phyloP scores from a whole-genome alignment of 2,329 filamentous ascomycete genomes.

The Claviceps paspali region DNA sequence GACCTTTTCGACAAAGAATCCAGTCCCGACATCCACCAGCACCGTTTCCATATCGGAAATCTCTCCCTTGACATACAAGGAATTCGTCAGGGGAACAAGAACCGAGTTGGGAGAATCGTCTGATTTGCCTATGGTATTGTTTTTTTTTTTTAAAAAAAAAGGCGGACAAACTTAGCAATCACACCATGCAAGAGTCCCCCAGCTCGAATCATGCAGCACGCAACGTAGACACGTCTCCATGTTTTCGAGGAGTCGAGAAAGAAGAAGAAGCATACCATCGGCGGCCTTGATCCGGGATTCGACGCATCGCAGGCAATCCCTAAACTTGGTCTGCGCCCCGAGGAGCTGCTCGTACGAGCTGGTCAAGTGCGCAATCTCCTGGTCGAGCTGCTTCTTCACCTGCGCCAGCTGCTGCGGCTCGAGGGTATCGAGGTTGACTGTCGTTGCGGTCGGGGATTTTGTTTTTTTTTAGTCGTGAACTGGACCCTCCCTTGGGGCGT shows the following conservation, averaged over 20 bases:
- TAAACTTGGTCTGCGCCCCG: constrained; percentile 80
- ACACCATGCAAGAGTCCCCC: too few species aligned
- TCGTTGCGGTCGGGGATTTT: neutral
- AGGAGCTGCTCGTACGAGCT: constrained; percentile 80
- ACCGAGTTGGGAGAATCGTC: too few species aligned
- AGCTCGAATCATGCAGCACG: too few species aligned
- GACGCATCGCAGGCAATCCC: constrained; percentile 74
- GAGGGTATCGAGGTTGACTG: constrained; percentile 57
- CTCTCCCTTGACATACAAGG: constrained; percentile 79
- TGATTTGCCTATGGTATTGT: constrained; percentile 10
- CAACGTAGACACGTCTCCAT: too few species aligned
- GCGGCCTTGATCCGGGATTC: constrained; percentile 22
- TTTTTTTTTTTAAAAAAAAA: too few species aligned
- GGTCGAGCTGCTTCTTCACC: constrained; percentile 91
- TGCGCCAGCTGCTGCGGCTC: constrained; percentile 72
- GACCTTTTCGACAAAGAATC: constrained; percentile 89
- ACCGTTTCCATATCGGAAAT: constrained; percentile 62
- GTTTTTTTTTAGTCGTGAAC: neutral
- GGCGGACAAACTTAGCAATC: too few species aligned
- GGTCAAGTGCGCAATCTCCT: constrained; percentile 89
- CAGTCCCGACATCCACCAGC: constrained; percentile 84
- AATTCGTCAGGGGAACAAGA: constrained; percentile 87
- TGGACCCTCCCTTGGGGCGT: too few species aligned
- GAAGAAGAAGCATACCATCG: constrained; percentile 13
- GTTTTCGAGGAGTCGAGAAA: neutral